Evolutionary conservation across 2,329 filamentous ascomycete genomes (phyloP).

Genomic region (Fusarium neocosmosporiellum): DNA sequence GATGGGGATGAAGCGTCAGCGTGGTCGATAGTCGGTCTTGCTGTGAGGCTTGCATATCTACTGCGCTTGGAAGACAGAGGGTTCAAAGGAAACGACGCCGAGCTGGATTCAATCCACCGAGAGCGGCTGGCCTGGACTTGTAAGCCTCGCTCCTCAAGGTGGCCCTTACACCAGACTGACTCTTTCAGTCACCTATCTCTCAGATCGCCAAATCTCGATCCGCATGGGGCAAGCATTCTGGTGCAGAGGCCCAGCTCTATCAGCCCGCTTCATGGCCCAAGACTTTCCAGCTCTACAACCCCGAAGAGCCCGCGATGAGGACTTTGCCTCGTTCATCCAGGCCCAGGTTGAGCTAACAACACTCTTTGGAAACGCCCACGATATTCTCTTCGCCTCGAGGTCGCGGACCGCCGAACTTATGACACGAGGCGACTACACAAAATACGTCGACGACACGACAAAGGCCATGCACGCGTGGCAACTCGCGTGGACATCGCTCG

Average conservation of each 20-base stretch:
- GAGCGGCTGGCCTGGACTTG: not conserved
- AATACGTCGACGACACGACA: constrained; percentile 25
- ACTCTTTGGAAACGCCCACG: constrained; percentile 18
- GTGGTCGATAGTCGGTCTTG: constrained; percentile 18
- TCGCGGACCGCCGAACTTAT: constrained; percentile 23
- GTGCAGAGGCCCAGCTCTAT: constrained; percentile 21
- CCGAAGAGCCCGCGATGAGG: constrained; percentile 6
- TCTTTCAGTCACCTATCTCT: not conserved
- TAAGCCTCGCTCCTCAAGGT: not conserved
- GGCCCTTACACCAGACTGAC: not conserved
- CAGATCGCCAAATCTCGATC: not conserved
- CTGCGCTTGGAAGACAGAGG: not conserved
- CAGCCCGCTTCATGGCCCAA: constrained; percentile 15
- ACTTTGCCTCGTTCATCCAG: constrained; percentile 21
- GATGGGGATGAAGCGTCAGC: constrained; percentile 16
- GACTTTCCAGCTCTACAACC: constrained; percentile 22
- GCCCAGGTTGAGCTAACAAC: constrained; percentile 20
- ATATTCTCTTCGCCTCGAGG: constrained; percentile 20
- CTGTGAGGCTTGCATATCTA: not conserved
- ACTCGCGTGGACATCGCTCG: constrained; percentile 10
- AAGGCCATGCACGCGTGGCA: constrained; percentile 17
- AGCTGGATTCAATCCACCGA: not conserved
- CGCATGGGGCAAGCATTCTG: constrained; percentile 23
- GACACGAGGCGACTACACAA: constrained; percentile 24
- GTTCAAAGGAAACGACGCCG: not conserved